phyloP scores from a whole-genome alignment of 140 eudicot genomes.

The Stevia rebaudiana region DNA sequence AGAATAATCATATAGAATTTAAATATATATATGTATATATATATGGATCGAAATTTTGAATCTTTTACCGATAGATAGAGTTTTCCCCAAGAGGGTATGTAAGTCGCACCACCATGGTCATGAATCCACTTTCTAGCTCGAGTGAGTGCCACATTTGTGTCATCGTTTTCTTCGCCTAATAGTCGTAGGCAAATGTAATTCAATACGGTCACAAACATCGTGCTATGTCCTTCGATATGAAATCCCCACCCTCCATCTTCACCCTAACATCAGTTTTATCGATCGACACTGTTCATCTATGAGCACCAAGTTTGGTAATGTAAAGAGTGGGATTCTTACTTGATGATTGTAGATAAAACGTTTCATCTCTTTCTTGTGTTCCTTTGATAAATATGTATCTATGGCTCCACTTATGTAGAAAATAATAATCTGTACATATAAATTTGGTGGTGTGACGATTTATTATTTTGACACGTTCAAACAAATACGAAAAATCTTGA shows the following conservation, averaged over 20 bases:
- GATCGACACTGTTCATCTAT: not conserved
- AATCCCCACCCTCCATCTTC: conserved; percentile 73
- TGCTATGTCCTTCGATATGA: conserved; percentile 53
- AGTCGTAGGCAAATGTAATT: conserved; percentile 44
- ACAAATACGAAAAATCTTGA: too few relatives aligned
- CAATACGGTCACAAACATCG: conserved; percentile 44
- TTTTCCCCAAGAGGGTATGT: conserved; percentile 59
- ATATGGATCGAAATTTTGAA: not conserved
- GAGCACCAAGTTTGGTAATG: not conserved
- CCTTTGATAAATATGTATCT: conserved; percentile 30
- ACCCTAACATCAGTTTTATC: conserved; percentile 27
- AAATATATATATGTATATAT: not conserved
- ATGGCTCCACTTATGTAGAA: conserved; percentile 53
- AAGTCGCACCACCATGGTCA: conserved; percentile 45
- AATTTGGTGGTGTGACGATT: not conserved
- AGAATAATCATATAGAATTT: too few relatives aligned
- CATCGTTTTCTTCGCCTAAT: conserved; percentile 47
- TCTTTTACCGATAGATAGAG: conserved; percentile 43
- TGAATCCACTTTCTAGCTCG: conserved; percentile 49
- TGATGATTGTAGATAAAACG: conserved; percentile 61
- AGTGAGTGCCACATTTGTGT: conserved; percentile 35
- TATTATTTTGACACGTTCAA: not conserved
- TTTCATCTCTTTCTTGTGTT: conserved; percentile 49
- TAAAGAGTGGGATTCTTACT: conserved; percentile 24
- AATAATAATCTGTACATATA: conserved; percentile 41